These are phyloP conservation scores for Amesomyces nigricolor DNA, from an alignment of 2,329 filamentous ascomycete genomes.

Conservation along the genomic window DNA sequence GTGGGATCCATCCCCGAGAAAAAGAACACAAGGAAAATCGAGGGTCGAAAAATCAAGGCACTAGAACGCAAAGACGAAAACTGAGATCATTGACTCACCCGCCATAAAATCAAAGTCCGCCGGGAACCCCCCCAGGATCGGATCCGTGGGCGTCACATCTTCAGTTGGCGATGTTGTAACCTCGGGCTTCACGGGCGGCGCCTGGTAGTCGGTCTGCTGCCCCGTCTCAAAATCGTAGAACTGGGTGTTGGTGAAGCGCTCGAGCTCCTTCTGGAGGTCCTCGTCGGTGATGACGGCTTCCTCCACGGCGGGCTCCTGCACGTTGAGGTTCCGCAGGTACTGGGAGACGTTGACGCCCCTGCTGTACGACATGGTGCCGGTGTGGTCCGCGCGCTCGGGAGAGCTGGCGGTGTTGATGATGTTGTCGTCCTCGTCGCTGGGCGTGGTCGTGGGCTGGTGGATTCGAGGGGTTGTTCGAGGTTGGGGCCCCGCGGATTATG, in stretches of 20 bases:
- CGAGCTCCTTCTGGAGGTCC: conserved; percentile 67
- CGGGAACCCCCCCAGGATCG: conserved; percentile 42
- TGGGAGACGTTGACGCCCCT: conserved; percentile 83
- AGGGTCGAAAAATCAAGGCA: background rate
- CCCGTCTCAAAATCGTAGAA: conserved; percentile 74
- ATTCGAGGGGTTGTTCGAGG: background rate
- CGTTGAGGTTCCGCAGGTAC: conserved; percentile 82
- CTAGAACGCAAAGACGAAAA: conserved; percentile 8
- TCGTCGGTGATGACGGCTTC: conserved; percentile 57
- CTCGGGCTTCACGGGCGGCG: conserved; percentile 42
- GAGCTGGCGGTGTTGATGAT: background rate
- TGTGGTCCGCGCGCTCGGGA: conserved; percentile 5
- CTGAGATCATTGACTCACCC: conserved; percentile 38
- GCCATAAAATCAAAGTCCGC: conserved; percentile 45
- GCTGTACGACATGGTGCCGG: conserved; percentile 57
- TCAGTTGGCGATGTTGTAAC: conserved; percentile 29
- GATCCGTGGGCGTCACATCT: conserved; percentile 36
- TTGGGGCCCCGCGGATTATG: conserved; percentile 4
- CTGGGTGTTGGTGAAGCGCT: conserved; percentile 75
- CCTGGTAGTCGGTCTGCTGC: conserved; percentile 53
- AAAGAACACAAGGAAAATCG: background rate
- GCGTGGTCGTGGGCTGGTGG: background rate
- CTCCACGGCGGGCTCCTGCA: conserved; percentile 47
- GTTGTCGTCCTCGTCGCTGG: background rate
- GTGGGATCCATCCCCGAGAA: background rate